A percentile compares a stretch with the other conserved stretches of the same genome.
These are phyloP conservation scores for Trichoderma virens DNA, from an alignment of 495 filamentous ascomycete genomes.

Conservation along the genomic window DNA sequence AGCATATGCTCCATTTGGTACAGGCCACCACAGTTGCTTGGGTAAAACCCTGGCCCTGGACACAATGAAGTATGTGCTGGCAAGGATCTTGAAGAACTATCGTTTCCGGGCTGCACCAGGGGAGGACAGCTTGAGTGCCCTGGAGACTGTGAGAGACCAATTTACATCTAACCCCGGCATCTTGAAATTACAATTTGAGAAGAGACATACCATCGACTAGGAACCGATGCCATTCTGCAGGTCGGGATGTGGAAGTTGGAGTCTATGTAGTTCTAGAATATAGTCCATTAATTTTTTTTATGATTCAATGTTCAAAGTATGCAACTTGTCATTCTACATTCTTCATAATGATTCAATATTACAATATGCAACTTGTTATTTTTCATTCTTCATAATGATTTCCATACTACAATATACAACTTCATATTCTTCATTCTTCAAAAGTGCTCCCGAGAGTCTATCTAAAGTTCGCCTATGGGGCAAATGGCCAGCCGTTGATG, in stretches of 20 bases:
- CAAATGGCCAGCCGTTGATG: conserved; percentile 1
- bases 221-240: neutral
- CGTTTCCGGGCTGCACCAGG: conserved; percentile 37
- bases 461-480: neutral
- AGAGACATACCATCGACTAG: neutral
- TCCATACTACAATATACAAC: too few species aligned
- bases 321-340: too few species aligned
- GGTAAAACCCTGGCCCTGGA: conserved; percentile 46
- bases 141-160: conserved; percentile 32
- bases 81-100: conserved; percentile 28
- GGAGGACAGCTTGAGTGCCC: conserved; percentile 30
- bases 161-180: conserved; percentile 31
- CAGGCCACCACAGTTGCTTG: conserved; percentile 38
- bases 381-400: too few species aligned
- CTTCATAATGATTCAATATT: too few species aligned
- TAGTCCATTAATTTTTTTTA: too few species aligned
- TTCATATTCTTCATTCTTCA: too few species aligned
- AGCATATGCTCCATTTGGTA: conserved; percentile 45
- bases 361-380: too few species aligned
- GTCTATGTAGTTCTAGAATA: too few species aligned
- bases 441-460: neutral
- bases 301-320: too few species aligned
- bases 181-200: conserved; percentile 11
- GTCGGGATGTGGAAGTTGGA: too few species aligned
- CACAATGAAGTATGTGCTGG: conserved; percentile 39